Evolutionary conservation across 2,329 filamentous ascomycete species (phyloP).

Genomic region (Aspergillus fijiensis): DNA sequence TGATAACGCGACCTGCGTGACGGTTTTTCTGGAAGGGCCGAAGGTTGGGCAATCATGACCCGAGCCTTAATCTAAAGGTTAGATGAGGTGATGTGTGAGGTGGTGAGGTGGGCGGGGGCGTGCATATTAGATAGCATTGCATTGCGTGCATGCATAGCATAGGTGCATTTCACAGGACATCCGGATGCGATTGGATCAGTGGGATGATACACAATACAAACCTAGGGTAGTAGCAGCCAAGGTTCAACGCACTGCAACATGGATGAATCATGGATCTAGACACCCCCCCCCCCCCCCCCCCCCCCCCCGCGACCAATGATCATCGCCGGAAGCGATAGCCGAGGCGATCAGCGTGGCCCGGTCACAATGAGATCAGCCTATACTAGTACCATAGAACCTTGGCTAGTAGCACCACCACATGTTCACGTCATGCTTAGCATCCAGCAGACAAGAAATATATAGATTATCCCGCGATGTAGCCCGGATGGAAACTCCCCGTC

Average conservation of each 20-base stretch:
- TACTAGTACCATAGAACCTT: background rate
- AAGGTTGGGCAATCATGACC: background rate
- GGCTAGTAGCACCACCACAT: background rate
- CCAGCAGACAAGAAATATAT: too few relatives aligned
- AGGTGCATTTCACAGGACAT: too few relatives aligned
- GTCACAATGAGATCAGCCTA: background rate
- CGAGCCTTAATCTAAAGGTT: too few relatives aligned
- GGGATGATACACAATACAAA: too few relatives aligned
- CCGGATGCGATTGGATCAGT: too few relatives aligned
- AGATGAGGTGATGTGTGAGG: too few relatives aligned
- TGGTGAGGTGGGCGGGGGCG: too few relatives aligned
- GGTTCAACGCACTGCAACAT: too few relatives aligned
- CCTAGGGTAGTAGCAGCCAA: too few relatives aligned
- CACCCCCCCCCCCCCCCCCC: background rate
- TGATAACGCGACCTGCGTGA: slow-evolving; percentile 14
- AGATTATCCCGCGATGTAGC: too few relatives aligned
- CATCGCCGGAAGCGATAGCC: background rate
- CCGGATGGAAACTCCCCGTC: background rate
- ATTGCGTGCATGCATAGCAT: too few relatives aligned
- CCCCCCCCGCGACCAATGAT: background rate
- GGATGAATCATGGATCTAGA: background rate
- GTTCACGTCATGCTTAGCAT: background rate
- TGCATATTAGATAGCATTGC: too few relatives aligned
- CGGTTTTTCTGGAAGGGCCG: slow-evolving; percentile 5
- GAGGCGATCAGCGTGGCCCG: background rate